A percentile compares a stretch with the other conserved stretches of the same genome.
These are phyloP conservation scores for Lagerstroemia speciosa DNA, from an alignment of 345 rosid species.

Conservation along the genomic window DNA sequence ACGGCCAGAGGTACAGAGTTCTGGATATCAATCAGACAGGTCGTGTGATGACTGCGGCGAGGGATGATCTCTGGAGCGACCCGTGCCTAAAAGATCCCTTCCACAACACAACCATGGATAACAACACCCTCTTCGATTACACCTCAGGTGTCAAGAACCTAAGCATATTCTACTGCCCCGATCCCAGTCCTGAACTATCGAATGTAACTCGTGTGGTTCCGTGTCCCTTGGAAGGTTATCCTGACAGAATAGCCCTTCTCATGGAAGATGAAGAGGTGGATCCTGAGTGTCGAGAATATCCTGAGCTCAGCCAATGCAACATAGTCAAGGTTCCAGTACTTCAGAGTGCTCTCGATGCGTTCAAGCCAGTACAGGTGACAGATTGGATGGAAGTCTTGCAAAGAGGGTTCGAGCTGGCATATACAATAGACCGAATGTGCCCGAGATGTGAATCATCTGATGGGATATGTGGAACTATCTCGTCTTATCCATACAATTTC, in stretches of 20 bases:
- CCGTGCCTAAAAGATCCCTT: conserved; percentile 11
- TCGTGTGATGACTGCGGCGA: conserved; percentile 15
- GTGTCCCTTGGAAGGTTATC: neutral
- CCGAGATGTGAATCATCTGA: conserved; percentile 8
- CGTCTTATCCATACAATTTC: conserved; percentile 7
- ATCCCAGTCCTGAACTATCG: neutral
- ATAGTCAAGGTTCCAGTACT: conserved; percentile 16
- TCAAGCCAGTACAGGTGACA: no score
- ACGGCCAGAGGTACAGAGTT: neutral
- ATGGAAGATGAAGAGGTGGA: neutral
- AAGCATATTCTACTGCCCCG: conserved; percentile 24
- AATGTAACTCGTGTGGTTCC: neutral
- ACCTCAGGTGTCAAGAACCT: neutral
- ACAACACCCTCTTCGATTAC: neutral
- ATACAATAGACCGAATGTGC: conserved; percentile 15
- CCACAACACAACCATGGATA: neutral
- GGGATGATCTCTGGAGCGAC: neutral
- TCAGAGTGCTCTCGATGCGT: neutral
- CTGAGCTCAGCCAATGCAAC: neutral
- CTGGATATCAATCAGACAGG: neutral
- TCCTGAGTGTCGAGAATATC: neutral
- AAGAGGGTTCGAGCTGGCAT: conserved; percentile 21
- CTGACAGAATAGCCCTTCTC: neutral
- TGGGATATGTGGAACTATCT: conserved; percentile 40
- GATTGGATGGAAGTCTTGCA: neutral